Conservation (phyloP, 1,284 basidiomycete genomes). For the Melampsora americana region DNA sequence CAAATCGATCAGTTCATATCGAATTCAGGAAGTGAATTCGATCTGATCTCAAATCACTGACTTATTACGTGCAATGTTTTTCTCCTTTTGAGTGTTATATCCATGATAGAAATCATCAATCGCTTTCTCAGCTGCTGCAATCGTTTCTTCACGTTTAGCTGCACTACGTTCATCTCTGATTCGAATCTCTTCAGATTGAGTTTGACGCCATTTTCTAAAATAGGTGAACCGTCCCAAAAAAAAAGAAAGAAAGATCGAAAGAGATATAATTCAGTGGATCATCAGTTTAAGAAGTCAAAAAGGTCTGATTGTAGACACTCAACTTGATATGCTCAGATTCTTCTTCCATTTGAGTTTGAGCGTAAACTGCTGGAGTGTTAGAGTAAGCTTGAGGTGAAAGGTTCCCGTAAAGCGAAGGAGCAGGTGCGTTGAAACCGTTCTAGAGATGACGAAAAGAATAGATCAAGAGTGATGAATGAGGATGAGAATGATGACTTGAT, state of each 20-base stretch:
- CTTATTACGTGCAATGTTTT: slow-evolving; percentile 94
- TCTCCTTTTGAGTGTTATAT: slow-evolving; percentile 87
- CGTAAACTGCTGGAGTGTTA: slow-evolving; percentile 27
- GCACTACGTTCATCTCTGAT: slow-evolving; percentile 74
- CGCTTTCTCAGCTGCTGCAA: slow-evolving; percentile 80
- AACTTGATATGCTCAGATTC: slow-evolving; percentile 84
- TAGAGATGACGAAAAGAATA: slow-evolving; percentile 53
- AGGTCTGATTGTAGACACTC: slow-evolving; percentile 48
- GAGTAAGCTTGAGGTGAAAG: slow-evolving; percentile 50
- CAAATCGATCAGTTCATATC: too few species aligned
- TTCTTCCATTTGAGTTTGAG: slow-evolving; percentile 60
- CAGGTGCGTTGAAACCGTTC: slow-evolving; percentile 61
- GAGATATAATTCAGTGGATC: neutral
- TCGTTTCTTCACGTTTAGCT: slow-evolving; percentile 76
- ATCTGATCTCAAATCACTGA: slow-evolving; percentile 53
- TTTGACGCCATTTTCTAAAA: slow-evolving; percentile 76
- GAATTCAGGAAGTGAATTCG: neutral
- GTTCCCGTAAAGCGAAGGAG: slow-evolving; percentile 59
- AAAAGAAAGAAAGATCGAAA: neutral
- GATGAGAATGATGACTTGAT: neutral
- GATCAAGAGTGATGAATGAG: neutral
- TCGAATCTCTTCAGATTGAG: slow-evolving; percentile 80
- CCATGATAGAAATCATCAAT: slow-evolving; percentile 97
- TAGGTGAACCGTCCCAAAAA: neutral
- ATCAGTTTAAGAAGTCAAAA: neutral